Conservation (phyloP, 2,329 filamentous ascomycete species). For the Xylaria sp. region DNA sequence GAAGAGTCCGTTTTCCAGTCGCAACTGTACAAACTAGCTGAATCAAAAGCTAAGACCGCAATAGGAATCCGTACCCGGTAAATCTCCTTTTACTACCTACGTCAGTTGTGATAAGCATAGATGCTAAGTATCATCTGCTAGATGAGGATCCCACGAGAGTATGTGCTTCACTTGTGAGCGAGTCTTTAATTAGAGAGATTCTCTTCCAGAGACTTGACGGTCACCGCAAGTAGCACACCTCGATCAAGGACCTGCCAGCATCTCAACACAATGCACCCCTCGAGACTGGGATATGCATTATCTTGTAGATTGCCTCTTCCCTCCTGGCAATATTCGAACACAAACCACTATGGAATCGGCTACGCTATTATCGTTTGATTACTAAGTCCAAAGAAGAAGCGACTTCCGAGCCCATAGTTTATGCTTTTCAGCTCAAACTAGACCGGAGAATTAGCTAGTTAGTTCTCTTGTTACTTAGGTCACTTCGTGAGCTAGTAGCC, state of each 20-base stretch:
- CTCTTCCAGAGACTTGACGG: neutral
- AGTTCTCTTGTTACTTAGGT: neutral
- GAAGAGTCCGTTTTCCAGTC: neutral
- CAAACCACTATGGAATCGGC: neutral
- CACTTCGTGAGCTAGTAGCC: neutral
- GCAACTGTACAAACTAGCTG: neutral
- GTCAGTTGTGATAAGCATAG: neutral
- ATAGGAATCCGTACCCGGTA: neutral
- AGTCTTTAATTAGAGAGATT: neutral
- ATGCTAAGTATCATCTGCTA: neutral
- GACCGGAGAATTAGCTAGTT: neutral
- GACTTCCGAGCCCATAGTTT: neutral
- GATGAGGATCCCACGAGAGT: neutral
- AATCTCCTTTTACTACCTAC: neutral
- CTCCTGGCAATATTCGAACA: neutral
- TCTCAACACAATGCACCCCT: neutral
- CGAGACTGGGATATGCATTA: neutral
- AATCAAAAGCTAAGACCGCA: conserved; percentile 16
- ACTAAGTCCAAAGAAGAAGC: conserved; percentile 12
- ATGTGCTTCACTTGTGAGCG: neutral
- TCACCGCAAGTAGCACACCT: neutral
- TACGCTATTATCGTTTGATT: neutral
- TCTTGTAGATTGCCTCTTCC: conserved; percentile 3
- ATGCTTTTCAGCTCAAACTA: neutral
- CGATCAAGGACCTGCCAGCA: neutral